Percentiles rank a stretch among this genome's conserved stretches.
phyloP scores from a whole-genome alignment of 2,329 filamentous ascomycete genomes.

The Chrysoporthe austroafricana region DNA sequence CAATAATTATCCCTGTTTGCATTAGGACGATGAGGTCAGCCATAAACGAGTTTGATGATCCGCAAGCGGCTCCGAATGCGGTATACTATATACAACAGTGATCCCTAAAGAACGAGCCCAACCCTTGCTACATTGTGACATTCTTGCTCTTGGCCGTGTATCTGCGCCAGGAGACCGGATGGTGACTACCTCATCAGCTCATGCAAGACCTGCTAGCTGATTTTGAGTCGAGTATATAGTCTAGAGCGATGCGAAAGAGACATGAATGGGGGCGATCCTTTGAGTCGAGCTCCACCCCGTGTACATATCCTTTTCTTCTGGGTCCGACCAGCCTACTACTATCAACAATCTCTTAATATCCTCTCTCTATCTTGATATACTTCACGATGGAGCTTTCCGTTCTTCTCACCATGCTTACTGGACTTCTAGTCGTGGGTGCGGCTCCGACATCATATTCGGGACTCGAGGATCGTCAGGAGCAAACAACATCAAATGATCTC shows the following conservation, averaged over 20 bases:
- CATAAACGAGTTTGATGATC: slow-evolving; percentile 1
- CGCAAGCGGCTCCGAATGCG: neutral
- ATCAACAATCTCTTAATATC: neutral
- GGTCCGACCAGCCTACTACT: neutral
- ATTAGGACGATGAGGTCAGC: neutral
- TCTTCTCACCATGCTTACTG: slow-evolving; percentile 19
- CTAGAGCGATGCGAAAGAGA: neutral
- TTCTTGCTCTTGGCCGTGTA: neutral
- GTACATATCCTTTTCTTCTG: neutral
- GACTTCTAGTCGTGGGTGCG: slow-evolving; percentile 20
- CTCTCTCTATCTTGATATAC: neutral
- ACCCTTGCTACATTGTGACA: slow-evolving; percentile 1
- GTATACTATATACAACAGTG: neutral
- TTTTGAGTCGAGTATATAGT: neutral
- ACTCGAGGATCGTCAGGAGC: slow-evolving; percentile 21
- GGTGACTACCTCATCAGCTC: neutral
- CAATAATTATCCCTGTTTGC: neutral
- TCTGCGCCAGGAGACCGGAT: neutral
- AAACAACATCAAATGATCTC: slow-evolving; percentile 25
- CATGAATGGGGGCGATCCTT: neutral
- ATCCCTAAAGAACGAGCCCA: neutral
- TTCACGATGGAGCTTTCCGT: slow-evolving; percentile 26
- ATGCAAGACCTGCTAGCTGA: neutral
- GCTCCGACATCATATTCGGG: slow-evolving; percentile 20
- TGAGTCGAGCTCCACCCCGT: neutral